Evolutionary conservation across 169 alveolate genomes (phyloP).

Genomic region (Cardiosporidium cionae): DNA sequence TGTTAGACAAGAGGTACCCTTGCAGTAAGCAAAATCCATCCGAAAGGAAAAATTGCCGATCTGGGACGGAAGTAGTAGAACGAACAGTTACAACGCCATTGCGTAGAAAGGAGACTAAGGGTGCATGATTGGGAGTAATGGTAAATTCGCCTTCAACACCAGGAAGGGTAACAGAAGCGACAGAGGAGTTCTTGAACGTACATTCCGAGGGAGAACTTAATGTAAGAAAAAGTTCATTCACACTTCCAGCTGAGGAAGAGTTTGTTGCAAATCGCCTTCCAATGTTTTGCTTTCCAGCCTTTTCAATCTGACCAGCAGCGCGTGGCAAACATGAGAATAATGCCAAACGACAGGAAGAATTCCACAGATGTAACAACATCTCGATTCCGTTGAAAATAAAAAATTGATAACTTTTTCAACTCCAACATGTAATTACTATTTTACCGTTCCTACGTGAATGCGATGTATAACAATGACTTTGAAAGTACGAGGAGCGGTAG

Average conservation of each 20-base stretch:
- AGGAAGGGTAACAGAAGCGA: conserved; percentile 37
- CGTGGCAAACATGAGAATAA: too few relatives aligned
- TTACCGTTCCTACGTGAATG: too few relatives aligned
- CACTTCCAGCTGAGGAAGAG: not conserved
- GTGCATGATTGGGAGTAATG: conserved; percentile 38
- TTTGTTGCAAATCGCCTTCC: not conserved
- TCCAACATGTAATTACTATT: too few relatives aligned
- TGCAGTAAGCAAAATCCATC: conserved; percentile 38
- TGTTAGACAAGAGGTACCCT: not conserved
- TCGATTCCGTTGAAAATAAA: too few relatives aligned
- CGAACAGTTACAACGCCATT: conserved; percentile 31
- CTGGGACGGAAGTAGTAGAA: conserved; percentile 6
- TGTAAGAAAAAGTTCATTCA: conserved; percentile 42
- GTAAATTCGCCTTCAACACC: conserved; percentile 43
- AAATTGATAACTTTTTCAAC: too few relatives aligned
- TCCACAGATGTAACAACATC: too few relatives aligned
- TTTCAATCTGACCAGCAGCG: too few relatives aligned
- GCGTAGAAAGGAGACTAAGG: conserved; percentile 33
- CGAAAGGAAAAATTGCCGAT: not conserved
- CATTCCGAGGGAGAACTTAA: conserved; percentile 42
- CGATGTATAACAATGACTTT: too few relatives aligned
- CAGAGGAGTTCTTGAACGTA: conserved; percentile 30
- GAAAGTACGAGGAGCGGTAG: too few relatives aligned
- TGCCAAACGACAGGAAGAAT: too few relatives aligned
- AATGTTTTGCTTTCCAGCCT: too few relatives aligned